phyloP scores from a whole-genome alignment of 2,329 filamentous ascomycete genomes.

The Phaeophleospora eucalypticola region DNA sequence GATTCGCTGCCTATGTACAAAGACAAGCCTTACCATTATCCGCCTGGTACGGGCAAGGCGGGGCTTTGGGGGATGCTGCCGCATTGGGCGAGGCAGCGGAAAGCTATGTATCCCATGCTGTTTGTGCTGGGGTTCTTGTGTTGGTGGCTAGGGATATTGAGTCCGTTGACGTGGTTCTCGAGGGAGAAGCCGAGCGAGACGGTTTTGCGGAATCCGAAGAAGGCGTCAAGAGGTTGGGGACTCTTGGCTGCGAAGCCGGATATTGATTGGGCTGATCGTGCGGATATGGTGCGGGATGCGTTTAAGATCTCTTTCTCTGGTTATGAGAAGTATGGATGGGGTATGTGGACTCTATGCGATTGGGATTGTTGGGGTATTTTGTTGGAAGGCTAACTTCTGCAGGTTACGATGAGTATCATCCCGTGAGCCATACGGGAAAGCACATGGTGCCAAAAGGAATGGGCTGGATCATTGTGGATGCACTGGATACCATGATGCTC shows the following conservation, averaged over 20 bases:
- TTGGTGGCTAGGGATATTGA: slow-evolving; percentile 67
- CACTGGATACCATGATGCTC: slow-evolving; percentile 92
- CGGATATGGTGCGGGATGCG: slow-evolving; percentile 78
- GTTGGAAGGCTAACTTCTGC: too few relatives aligned
- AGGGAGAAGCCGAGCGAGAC: slow-evolving; percentile 6
- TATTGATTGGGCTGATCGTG: slow-evolving; percentile 71
- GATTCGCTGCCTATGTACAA: slow-evolving; percentile 88
- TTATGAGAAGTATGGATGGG: slow-evolving; percentile 92
- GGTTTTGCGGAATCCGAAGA: background rate
- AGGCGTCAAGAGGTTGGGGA: background rate
- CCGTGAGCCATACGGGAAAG: slow-evolving; percentile 69
- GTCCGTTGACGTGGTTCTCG: slow-evolving; percentile 31
- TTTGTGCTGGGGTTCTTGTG: slow-evolving; percentile 54
- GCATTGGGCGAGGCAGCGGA: slow-evolving; percentile 52
- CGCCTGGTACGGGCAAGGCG: slow-evolving; percentile 52
- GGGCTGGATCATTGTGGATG: slow-evolving; percentile 97
- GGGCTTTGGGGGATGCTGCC: slow-evolving; percentile 41
- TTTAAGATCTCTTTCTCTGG: slow-evolving; percentile 90
- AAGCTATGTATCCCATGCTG: slow-evolving; percentile 53
- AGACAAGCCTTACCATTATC: slow-evolving; percentile 86
- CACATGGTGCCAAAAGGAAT: slow-evolving; percentile 86
- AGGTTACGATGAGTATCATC: slow-evolving; percentile 79
- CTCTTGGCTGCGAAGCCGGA: background rate
- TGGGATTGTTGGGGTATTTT: too few relatives aligned
- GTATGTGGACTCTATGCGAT: slow-evolving; percentile 49